Evolutionary conservation across 2,329 filamentous ascomycete species (phyloP).

Genomic region (Aspergillus neoniger): DNA sequence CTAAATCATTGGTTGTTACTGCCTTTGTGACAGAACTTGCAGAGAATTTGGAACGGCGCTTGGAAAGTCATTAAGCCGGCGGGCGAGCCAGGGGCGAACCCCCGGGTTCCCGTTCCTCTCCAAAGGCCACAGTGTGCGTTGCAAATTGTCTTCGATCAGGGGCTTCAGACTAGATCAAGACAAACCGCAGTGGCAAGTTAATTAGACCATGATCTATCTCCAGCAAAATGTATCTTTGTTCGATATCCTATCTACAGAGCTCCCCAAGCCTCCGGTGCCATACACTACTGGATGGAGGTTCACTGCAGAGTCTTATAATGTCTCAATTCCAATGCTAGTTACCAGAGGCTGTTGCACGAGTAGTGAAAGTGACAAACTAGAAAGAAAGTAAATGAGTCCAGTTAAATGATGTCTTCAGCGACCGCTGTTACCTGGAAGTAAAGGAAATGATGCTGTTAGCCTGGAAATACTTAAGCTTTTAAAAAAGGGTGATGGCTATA

Average conservation of each 20-base stretch:
- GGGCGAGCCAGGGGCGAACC: conserved; percentile 1
- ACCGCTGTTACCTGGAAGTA: conserved; percentile 20
- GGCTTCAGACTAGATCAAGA: not conserved
- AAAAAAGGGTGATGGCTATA: conserved; percentile 20
- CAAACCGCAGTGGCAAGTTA: not conserved
- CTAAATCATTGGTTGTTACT: too few relatives aligned
- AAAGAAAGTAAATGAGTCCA: conserved; percentile 19
- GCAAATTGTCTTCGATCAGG: not conserved
- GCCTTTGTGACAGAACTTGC: not conserved
- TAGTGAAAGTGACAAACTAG: conserved; percentile 12
- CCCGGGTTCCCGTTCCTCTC: not conserved
- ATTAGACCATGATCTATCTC: not conserved
- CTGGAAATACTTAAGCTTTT: conserved; percentile 21
- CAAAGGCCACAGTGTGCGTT: not conserved
- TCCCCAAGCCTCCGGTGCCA: conserved; percentile 20
- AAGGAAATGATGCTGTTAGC: conserved; percentile 15
- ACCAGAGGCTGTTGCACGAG: conserved; percentile 13
- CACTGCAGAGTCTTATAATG: conserved; percentile 18
- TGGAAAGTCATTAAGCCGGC: conserved; percentile 3
- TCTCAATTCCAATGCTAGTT: conserved; percentile 21
- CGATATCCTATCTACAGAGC: conserved; percentile 13
- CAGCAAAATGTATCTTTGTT: conserved; percentile 1
- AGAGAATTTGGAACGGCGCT: not conserved
- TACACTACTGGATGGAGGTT: conserved; percentile 24
- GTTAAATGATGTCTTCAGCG: conserved; percentile 22